Evolutionary conservation across 208 protist species (phyloP).

Genomic region (Leishmania gerbilli): DNA sequence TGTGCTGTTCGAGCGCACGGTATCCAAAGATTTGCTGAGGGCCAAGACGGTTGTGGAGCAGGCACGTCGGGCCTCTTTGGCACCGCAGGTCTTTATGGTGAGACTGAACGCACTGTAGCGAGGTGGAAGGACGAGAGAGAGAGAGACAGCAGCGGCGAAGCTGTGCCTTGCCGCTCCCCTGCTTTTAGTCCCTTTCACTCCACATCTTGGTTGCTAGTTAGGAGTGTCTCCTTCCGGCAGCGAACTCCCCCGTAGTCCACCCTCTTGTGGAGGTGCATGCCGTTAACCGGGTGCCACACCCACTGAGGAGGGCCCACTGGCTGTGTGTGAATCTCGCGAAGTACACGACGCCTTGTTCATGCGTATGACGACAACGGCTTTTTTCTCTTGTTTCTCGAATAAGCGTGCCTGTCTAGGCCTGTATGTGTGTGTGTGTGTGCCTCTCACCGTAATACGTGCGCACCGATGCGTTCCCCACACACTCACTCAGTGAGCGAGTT

Average conservation of each 20-base stretch:
- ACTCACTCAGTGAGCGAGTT: neutral
- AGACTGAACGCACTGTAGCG: constrained; percentile 42
- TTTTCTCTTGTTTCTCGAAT: constrained; percentile 1
- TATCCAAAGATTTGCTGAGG: constrained; percentile 65
- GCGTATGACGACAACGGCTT: neutral
- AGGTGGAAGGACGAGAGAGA: neutral
- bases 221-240: neutral
- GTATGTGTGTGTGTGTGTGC: neutral
- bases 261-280: neutral
- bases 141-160: neutral
- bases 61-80: constrained; percentile 51
- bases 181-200: constrained; percentile 4
- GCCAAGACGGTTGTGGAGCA: constrained; percentile 56
- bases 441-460: too few species aligned
- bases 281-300: neutral
- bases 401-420: neutral
- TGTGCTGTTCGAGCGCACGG: constrained; percentile 66
- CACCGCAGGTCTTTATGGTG: constrained; percentile 63
- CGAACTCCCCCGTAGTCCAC: neutral
- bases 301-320: neutral
- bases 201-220: neutral
- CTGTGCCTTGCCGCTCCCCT: neutral
- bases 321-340: neutral
- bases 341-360: neutral
- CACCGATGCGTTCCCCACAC: neutral